Conservation (phyloP, 164 flowering plant genomes). For the Umbellularia californica region DNA sequence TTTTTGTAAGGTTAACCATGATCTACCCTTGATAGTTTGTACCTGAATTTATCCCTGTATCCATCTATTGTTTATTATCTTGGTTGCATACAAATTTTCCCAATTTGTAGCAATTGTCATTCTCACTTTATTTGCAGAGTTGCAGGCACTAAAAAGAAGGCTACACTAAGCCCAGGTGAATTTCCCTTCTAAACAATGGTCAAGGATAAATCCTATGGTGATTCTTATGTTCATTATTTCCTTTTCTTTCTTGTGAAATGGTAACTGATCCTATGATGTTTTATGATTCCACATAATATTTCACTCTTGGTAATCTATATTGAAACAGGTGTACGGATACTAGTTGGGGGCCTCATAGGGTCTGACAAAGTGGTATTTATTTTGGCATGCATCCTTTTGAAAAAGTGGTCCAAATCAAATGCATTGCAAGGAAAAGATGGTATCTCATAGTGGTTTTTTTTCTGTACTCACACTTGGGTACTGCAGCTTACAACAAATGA, state of each 20-base stretch:
- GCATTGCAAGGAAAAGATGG: constrained; percentile 23
- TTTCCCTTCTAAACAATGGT: neutral
- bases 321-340: constrained; percentile 38
- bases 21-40: neutral
- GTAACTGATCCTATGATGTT: too few species aligned
- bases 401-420: constrained; percentile 10
- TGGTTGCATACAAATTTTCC: neutral
- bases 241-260: neutral
- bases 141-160: neutral
- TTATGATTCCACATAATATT: too few species aligned
- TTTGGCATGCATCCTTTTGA: constrained; percentile 23
- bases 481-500: too few species aligned
- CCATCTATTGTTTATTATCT: neutral
- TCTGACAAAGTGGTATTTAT: constrained; percentile 14
- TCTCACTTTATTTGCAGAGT: neutral
- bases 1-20: too few species aligned
- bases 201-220: neutral
- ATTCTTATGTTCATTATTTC: neutral
- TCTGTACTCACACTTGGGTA: neutral
- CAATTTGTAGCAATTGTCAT: neutral
- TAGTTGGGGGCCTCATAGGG: constrained; percentile 32
- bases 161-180: neutral
- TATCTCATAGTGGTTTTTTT: constrained; percentile 4
- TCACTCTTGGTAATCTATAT: neutral
- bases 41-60: neutral